These are phyloP conservation scores for Rhododendron simsii DNA, from an alignment of 148 eudicot species.

Conservation along the genomic window DNA sequence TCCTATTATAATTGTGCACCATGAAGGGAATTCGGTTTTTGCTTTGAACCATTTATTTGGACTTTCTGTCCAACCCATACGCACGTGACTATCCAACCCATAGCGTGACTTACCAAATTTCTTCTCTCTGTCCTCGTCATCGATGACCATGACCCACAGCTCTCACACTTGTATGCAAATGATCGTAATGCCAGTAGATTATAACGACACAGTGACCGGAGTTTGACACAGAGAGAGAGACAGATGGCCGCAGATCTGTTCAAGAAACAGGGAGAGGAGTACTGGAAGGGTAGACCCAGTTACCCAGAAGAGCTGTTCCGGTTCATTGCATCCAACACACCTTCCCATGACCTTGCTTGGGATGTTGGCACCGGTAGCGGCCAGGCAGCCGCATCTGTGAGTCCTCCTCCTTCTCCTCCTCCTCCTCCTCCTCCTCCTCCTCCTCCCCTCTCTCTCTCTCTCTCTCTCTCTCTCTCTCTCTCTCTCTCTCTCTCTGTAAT, in stretches of 20 bases:
- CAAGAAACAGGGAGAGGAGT: conserved; percentile 26
- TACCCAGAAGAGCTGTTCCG: conserved; percentile 58
- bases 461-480: no score
- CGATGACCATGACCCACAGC: background rate
- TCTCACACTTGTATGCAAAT: background rate
- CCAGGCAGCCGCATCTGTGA: conserved; percentile 63
- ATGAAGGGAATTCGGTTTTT: background rate
- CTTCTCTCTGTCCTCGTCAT: background rate
- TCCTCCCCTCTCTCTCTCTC: no score
- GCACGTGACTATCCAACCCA: background rate
- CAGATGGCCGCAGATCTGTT: conserved; percentile 10
- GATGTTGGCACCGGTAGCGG: conserved; percentile 67
- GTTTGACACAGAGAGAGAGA: background rate
- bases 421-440: background rate
- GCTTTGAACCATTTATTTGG: background rate
- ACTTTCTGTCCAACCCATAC: background rate
- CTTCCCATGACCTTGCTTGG: conserved; percentile 35
- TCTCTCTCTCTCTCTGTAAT: no score
- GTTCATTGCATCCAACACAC: conserved; percentile 70
- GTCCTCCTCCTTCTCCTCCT: background rate
- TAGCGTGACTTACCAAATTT: background rate
- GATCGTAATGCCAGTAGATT: no score
- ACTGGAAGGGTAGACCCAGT: conserved; percentile 43
- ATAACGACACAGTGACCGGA: background rate
- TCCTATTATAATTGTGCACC: no score